A percentile compares a stretch with the other conserved stretches of the same genome.
Evolutionary conservation across 305 asterid genomes (phyloP).

Genomic region (Fraxinus albicans): DNA sequence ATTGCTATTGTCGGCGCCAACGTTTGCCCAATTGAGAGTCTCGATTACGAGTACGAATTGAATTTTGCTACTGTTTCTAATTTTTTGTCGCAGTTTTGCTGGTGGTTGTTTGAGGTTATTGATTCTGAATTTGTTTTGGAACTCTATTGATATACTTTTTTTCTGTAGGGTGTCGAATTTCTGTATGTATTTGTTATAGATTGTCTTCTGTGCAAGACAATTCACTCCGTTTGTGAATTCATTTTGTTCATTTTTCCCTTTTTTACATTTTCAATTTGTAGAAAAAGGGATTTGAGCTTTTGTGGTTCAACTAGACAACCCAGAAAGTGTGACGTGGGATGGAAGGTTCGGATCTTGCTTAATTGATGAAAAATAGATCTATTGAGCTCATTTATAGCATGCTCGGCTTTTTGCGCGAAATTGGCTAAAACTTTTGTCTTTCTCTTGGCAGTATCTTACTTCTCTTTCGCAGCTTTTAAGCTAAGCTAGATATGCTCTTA

Average conservation of each 20-base stretch:
- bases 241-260: background rate
- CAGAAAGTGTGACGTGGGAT: background rate
- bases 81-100: background rate
- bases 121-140: background rate
- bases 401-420: background rate
- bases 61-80: background rate
- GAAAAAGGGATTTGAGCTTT: background rate
- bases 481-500: background rate
- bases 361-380: background rate
- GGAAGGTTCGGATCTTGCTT: background rate
- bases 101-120: background rate
- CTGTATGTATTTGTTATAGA: background rate
- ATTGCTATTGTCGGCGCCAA: slow-evolving; percentile 92
- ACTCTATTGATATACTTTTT: slow-evolving; percentile 1
- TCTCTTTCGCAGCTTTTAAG: background rate
- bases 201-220: background rate
- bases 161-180: background rate
- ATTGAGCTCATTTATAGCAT: background rate
- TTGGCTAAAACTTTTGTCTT: background rate
- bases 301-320: background rate
- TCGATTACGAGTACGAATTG: slow-evolving; percentile 76
- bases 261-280: background rate
- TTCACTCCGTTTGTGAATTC: background rate
- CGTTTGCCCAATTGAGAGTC: slow-evolving; percentile 85
- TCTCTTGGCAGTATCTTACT: background rate